A percentile compares a stretch with the other conserved stretches of the same genome.
phyloP scores from a whole-genome alignment of 2,329 filamentous ascomycete species.

The Pseudogymnoascus sp. region DNA sequence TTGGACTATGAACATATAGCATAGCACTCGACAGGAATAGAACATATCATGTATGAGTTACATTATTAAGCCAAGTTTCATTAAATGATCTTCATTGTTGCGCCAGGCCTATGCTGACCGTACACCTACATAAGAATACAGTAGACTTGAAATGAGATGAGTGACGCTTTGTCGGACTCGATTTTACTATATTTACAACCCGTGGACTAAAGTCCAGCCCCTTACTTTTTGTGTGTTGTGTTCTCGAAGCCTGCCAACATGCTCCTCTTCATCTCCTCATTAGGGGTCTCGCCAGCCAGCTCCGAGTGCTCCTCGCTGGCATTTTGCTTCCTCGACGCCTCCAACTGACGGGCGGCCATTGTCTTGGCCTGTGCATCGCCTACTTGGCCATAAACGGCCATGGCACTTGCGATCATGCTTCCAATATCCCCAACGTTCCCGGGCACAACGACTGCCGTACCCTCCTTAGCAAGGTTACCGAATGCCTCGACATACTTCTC shows the following conservation, averaged over 20 bases:
- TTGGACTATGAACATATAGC: slow-evolving; percentile 28
- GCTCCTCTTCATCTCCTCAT: slow-evolving; percentile 38
- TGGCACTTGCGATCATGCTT: slow-evolving; percentile 91
- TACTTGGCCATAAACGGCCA: slow-evolving; percentile 93
- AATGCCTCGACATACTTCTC: slow-evolving; percentile 99
- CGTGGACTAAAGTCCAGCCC: background rate
- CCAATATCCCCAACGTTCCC: slow-evolving; percentile 96
- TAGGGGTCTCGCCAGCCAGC: slow-evolving; percentile 25
- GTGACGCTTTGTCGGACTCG: slow-evolving; percentile 1
- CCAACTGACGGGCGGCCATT: slow-evolving; percentile 48
- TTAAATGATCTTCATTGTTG: background rate
- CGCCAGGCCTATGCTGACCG: background rate
- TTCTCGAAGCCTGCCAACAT: slow-evolving; percentile 43
- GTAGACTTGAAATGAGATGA: slow-evolving; percentile 8
- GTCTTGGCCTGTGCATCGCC: slow-evolving; percentile 68
- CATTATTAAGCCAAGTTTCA: background rate
- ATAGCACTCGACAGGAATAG: background rate
- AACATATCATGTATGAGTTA: background rate
- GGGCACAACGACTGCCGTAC: slow-evolving; percentile 89
- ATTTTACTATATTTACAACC: slow-evolving; percentile 5
- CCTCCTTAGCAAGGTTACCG: slow-evolving; percentile 83
- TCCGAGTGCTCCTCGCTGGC: slow-evolving; percentile 17
- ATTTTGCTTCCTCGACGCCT: slow-evolving; percentile 32
- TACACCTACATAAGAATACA: slow-evolving; percentile 8
- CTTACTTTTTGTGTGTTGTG: slow-evolving; percentile 24